Percentiles rank a stretch among this genome's conserved stretches.
Conservation (phyloP, 176 grass and related monocot species). For the Tillandsia leiboldiana region DNA sequence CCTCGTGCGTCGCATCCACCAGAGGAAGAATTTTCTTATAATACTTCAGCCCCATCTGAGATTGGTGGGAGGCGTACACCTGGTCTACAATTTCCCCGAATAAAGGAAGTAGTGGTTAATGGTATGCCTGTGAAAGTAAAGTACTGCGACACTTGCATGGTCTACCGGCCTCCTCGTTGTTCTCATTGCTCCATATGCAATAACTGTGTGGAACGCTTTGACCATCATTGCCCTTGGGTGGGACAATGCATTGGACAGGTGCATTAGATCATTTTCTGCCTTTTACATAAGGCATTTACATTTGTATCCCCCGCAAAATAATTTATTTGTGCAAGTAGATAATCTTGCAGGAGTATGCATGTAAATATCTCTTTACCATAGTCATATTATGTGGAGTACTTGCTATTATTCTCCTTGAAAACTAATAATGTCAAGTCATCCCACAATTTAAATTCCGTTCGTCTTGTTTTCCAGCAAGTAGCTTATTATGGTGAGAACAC, state of each 20-base stretch:
- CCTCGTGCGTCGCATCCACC: constrained; percentile 76
- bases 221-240: constrained; percentile 97
- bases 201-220: constrained; percentile 86
- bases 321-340: neutral
- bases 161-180: constrained; percentile 77
- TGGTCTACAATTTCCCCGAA: constrained; percentile 60
- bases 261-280: constrained; percentile 16
- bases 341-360: neutral
- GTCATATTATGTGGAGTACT: too few relatives aligned
- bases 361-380: constrained; percentile 1
- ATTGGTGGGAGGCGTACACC: constrained; percentile 34
- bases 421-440: too few relatives aligned
- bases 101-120: constrained; percentile 69
- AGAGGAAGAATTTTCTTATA: constrained; percentile 72
- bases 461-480: too few relatives aligned
- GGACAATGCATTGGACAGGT: constrained; percentile 96
- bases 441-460: too few relatives aligned
- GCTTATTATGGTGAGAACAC: too few relatives aligned
- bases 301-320: neutral
- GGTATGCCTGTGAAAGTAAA: constrained; percentile 61
- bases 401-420: too few relatives aligned
- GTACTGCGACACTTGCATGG: constrained; percentile 98
- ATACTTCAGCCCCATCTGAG: constrained; percentile 36
- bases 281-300: neutral
- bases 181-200: constrained; percentile 92